Base-by-base conservation (phyloP, 2,329 filamentous ascomycete species). In the Cercospora sp. region DNA sequence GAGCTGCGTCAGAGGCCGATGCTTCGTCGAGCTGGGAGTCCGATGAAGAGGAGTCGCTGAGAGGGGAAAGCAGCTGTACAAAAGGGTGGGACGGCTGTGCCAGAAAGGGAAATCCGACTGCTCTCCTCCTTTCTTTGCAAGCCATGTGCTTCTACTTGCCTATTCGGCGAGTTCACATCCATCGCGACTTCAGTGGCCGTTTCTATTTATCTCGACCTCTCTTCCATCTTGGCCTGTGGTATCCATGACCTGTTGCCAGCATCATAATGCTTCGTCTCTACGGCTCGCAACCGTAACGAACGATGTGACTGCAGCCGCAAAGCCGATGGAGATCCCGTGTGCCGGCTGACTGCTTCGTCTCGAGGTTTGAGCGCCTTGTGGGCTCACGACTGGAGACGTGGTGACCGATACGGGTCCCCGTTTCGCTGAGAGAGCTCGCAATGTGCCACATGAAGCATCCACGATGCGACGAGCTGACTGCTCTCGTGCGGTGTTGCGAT, bases 1-100 rank as follows among this genome's bases (percentile, higher is more conserved):
- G 12, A 57, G 40, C 36, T 51, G 65, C 60, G 51, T 67, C 65
- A 63, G 55, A 63, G 65, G 65, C 51, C 60, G 60, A 63, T 36
- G 59, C 59, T 40, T 23, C 7, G 31, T 40, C 59, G 57, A 60
- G 57, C 28, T 33, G 28, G 28, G 12, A 18, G 36, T n/a, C 36
- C 36, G 31, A 45, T 48, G 31, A 5, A 36, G 60, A 63, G 65
- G 40, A 53, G 51, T 28, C 36, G 53, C 20, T 42, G 48, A n/a
- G 58, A 33, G 53, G 64, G 36, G 45, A 45, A 66, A 45, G 58
- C 36, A 30, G 48, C 42, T 30, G 26, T 40, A 28, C 26, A 66
- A 61, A 55, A 36, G 7, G 30, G 23, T 55, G 64, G 58, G 12
- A 55, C 64, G 64, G 64, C 10, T 30, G 5, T n/a, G 18, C 45